Conservation (phyloP, 805 yeast genomes). For the Saturnispora saitoi region DNA sequence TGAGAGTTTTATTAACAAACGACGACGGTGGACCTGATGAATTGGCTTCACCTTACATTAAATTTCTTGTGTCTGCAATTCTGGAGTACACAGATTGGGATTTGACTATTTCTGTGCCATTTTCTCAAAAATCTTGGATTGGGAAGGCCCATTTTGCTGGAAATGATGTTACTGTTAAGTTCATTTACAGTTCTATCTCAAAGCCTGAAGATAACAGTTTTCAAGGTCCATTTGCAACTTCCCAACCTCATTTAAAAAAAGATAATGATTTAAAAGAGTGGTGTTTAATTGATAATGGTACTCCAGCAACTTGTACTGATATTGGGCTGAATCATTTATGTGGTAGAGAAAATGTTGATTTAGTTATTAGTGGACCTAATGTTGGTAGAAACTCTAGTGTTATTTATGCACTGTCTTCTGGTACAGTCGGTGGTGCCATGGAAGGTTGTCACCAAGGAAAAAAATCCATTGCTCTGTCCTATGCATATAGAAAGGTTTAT, state of each 20-base stretch:
- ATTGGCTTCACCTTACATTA: slow-evolving; percentile 73
- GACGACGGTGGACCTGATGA: slow-evolving; percentile 94
- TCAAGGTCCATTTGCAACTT: slow-evolving; percentile 58
- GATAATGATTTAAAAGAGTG: slow-evolving; percentile 58
- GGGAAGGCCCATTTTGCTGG: slow-evolving; percentile 96
- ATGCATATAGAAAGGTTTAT: slow-evolving; percentile 55
- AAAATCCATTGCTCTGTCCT: slow-evolving; percentile 73
- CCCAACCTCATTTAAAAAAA: slow-evolving; percentile 32
- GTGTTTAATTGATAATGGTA: slow-evolving; percentile 72
- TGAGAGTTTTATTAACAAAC: slow-evolving; percentile 52
- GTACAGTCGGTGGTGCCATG: slow-evolving; percentile 96
- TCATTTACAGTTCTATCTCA: slow-evolving; percentile 49
- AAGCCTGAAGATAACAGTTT: slow-evolving; percentile 41
- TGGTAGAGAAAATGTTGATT: slow-evolving; percentile 54
- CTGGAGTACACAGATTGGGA: slow-evolving; percentile 68
- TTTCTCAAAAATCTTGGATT: slow-evolving; percentile 87
- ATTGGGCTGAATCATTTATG: slow-evolving; percentile 73
- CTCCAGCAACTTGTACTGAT: slow-evolving; percentile 95
- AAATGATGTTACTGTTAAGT: slow-evolving; percentile 48
- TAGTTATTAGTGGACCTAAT: slow-evolving; percentile 92
- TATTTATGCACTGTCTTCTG: slow-evolving; percentile 80
- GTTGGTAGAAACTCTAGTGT: slow-evolving; percentile 91
- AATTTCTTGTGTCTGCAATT: slow-evolving; percentile 68
- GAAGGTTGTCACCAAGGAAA: slow-evolving; percentile 75
- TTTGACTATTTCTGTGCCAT: slow-evolving; percentile 75